Evolutionary conservation across 495 filamentous ascomycete genomes (phyloP).

Genomic region (Bacidia rubella): DNA sequence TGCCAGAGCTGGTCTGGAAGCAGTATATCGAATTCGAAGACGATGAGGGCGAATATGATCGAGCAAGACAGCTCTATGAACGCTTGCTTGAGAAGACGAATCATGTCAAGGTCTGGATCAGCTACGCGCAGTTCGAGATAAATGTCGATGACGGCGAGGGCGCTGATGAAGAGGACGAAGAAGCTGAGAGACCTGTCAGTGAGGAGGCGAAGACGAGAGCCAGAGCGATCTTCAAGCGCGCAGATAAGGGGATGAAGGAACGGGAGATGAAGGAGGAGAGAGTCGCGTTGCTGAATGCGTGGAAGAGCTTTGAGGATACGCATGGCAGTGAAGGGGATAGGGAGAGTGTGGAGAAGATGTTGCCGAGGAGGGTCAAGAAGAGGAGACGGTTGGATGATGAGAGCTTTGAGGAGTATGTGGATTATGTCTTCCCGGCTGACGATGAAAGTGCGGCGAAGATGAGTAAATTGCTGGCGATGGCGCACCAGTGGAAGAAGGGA

Average conservation of each 20-base stretch:
- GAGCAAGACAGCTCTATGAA: slow-evolving; percentile 75
- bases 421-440: slow-evolving; percentile 95
- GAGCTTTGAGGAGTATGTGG: slow-evolving; percentile 92
- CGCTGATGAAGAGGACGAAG: slow-evolving; percentile 33
- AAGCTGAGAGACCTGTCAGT: slow-evolving; percentile 58
- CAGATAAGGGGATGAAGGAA: slow-evolving; percentile 80
- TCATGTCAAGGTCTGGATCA: slow-evolving; percentile 98
- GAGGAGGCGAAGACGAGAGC: slow-evolving; percentile 73
- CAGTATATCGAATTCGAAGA: slow-evolving; percentile 97
- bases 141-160: slow-evolving; percentile 62
- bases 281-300: slow-evolving; percentile 76
- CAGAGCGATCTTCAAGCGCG: slow-evolving; percentile 72
- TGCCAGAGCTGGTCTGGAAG: slow-evolving; percentile 96
- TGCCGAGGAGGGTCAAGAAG: slow-evolving; percentile 91
- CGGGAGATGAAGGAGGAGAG: slow-evolving; percentile 88
- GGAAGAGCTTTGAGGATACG: slow-evolving; percentile 78
- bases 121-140: slow-evolving; percentile 93
- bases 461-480: slow-evolving; percentile 69
- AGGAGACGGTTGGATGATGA: slow-evolving; percentile 88
- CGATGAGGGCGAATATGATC: slow-evolving; percentile 76
- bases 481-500: slow-evolving; percentile 77
- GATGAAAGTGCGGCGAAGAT: slow-evolving; percentile 77
- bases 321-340: slow-evolving; percentile 68
- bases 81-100: slow-evolving; percentile 82
- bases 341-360: slow-evolving; percentile 77